Percentiles rank a stretch among this genome's conserved stretches.
Conservation (phyloP, 2,329 filamentous ascomycete genomes). For the Gnomoniopsis sp. region DNA sequence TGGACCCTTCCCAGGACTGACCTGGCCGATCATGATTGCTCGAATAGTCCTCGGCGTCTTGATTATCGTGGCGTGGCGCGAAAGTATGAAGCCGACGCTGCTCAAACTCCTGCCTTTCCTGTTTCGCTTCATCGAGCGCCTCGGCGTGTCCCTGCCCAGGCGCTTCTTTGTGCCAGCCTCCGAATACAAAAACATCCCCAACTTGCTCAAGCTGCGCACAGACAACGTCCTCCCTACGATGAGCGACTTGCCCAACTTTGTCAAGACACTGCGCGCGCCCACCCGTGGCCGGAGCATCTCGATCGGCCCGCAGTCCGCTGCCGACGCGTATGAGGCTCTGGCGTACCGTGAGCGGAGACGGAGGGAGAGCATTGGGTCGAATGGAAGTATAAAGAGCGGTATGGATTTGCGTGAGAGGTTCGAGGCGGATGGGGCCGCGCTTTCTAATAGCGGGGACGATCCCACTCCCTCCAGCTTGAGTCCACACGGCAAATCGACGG, state of each 20-base stretch:
- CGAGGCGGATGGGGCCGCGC: conserved; percentile 23
- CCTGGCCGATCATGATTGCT: conserved; percentile 58
- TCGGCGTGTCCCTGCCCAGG: conserved; percentile 76
- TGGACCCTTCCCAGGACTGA: conserved; percentile 48
- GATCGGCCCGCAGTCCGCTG: conserved; percentile 90
- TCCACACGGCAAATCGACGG: conserved; percentile 29
- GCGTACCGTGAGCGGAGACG: conserved; percentile 74
- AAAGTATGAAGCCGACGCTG: conserved; percentile 79
- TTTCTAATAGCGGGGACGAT: conserved; percentile 24
- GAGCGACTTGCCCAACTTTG: conserved; percentile 79
- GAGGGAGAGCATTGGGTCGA: conserved; percentile 52
- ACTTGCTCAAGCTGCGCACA: conserved; percentile 61
- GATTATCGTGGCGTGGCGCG: conserved; percentile 85
- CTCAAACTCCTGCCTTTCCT: conserved; percentile 77
- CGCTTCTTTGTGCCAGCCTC: conserved; percentile 89
- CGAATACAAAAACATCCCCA: conserved; percentile 81
- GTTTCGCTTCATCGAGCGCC: conserved; percentile 79
- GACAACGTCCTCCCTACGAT: conserved; percentile 89
- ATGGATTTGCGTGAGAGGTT: conserved; percentile 36
- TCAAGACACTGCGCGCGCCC: conserved; percentile 78
- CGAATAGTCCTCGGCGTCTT: conserved; percentile 78
- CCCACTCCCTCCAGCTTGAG: conserved; percentile 39
- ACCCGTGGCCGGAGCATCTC: conserved; percentile 77
- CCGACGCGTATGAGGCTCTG: conserved; percentile 92
- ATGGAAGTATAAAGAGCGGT: conserved; percentile 44